Evolutionary conservation across 192 early-diverging fungal species (phyloP), one percentile per base, ranked within the genome.

Genomic region (Anaeromyces robustus): DNA sequence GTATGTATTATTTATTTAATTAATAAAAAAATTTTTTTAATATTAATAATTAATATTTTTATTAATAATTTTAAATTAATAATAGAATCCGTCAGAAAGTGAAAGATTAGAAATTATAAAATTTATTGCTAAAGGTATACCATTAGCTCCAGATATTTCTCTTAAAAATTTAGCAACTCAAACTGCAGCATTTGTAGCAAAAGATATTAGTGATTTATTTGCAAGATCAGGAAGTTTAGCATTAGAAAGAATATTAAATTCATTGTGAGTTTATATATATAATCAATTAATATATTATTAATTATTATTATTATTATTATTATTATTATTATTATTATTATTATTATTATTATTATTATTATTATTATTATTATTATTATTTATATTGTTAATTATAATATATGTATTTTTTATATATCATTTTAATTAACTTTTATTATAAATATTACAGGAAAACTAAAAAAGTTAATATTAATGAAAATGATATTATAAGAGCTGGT

Each of bases 101-200:
- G 43, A 81, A 59, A 81, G 88, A 31, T 41, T 90, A 29, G 85
- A 84, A 39, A 90, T 96, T 30, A 84, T 98, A 32, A 82, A 86
- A 28, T 87, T 88, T 77, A 84, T 94, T 18, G 89, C 93, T 12
- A 34, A 84, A 16, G 30, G 80, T 1, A 85, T 90, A 16, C 86
- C 87, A 22, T 82, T 94, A 30, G 90, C 96, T 7, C 92, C 92
- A 0, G 96, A 98, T 87, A 90, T 95, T 11, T 89, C 92, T 30
- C 77, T 95, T 31, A 82, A 87, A 5, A 88, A 87, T 39, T 85
- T 98, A 77, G 94, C 97, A 6, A 92, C 93, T 37, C 96, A 98
- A 80, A 99, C 96, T 0, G 96, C 97, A 9, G 95, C 95, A 4
- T 89, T 99, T 80, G 92, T 95, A 18, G 92, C 93, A 0, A 89